These are phyloP conservation scores for Amborella trichopoda DNA, from an alignment of 164 flowering plant genomes.

Conservation along the genomic window DNA sequence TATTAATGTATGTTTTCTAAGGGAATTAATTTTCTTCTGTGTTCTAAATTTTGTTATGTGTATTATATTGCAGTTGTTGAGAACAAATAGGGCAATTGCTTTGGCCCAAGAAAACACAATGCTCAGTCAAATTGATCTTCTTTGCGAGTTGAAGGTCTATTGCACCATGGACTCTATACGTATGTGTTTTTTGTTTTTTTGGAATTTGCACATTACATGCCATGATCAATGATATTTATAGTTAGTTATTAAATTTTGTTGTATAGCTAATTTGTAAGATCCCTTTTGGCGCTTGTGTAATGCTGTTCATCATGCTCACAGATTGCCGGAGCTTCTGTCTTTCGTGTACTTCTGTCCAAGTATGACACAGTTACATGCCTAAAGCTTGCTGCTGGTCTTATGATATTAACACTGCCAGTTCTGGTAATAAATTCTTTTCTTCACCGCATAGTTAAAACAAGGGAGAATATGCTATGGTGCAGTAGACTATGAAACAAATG, in stretches of 20 bases:
- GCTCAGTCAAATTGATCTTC: constrained; percentile 77
- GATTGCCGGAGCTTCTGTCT: constrained; percentile 89
- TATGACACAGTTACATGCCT: constrained; percentile 85
- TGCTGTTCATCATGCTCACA: constrained; percentile 18
- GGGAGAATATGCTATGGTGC: no score
- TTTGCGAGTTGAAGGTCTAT: constrained; percentile 97
- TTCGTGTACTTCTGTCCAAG: constrained; percentile 81
- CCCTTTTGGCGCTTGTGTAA: no score
- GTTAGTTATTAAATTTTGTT: no score
- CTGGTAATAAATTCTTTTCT: constrained; percentile 38
- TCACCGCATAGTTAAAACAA: no score
- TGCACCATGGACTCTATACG: no score
- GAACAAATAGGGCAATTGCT: constrained; percentile 78
- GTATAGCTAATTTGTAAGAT: no score
- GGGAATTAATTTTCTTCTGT: not conserved
- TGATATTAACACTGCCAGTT: constrained; percentile 74
- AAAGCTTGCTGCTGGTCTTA: constrained; percentile 73
- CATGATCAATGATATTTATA: no score
- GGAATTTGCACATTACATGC: no score
- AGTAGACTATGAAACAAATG: no score
- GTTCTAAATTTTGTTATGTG: not conserved
- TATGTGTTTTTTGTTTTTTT: no score
- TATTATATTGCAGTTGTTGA: constrained; percentile 56
- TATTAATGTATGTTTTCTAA: not conserved
- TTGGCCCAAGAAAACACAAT: constrained; percentile 93